A percentile compares a stretch with the other conserved stretches of the same genome.
These are phyloP conservation scores for Macrophomina pseudophaseolina DNA, from an alignment of 2,329 filamentous ascomycete species.

Conservation along the genomic window DNA sequence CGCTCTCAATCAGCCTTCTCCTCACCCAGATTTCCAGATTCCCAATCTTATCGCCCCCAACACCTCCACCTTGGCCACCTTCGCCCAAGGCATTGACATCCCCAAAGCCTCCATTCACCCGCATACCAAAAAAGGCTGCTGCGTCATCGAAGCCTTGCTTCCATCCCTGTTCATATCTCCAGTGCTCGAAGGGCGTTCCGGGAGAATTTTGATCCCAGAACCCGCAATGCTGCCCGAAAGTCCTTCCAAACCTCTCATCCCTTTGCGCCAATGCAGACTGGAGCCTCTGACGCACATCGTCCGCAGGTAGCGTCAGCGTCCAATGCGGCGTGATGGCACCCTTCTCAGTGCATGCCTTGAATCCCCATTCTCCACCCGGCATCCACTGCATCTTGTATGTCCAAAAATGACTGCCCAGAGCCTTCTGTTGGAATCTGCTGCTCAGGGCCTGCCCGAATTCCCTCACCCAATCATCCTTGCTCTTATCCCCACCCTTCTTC, in stretches of 20 bases:
- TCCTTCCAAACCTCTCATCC: slow-evolving; percentile 41
- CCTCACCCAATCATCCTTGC: slow-evolving; percentile 47
- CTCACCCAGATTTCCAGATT: slow-evolving; percentile 63
- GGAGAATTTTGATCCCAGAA: slow-evolving; percentile 57
- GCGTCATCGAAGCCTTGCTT: slow-evolving; percentile 62
- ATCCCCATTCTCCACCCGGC: slow-evolving; percentile 66
- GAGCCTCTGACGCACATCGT: slow-evolving; percentile 46
- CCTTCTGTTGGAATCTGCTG: slow-evolving; percentile 53
- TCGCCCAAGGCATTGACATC: slow-evolving; percentile 28
- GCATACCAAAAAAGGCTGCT: slow-evolving; percentile 55
- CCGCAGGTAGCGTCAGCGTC: slow-evolving; percentile 43
- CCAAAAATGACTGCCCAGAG: slow-evolving; percentile 64
- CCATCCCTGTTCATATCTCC: slow-evolving; percentile 62
- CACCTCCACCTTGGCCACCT: slow-evolving; percentile 35
- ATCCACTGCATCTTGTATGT: slow-evolving; percentile 66
- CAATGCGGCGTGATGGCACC: slow-evolving; percentile 49
- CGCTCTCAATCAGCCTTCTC: slow-evolving; percentile 60
- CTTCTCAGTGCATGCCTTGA: slow-evolving; percentile 57
- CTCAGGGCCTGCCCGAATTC: slow-evolving; percentile 58
- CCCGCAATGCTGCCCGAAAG: slow-evolving; percentile 50
- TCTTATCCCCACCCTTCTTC: slow-evolving; percentile 42
- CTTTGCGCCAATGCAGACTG: slow-evolving; percentile 48
- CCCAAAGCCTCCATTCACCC: slow-evolving; percentile 32
- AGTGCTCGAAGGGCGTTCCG: slow-evolving; percentile 56
- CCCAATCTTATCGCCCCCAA: slow-evolving; percentile 59